A percentile compares a stretch with the other conserved stretches of the same genome.
phyloP scores from a whole-genome alignment of 805 yeast species.

The Hermanozyma aechmeae region DNA sequence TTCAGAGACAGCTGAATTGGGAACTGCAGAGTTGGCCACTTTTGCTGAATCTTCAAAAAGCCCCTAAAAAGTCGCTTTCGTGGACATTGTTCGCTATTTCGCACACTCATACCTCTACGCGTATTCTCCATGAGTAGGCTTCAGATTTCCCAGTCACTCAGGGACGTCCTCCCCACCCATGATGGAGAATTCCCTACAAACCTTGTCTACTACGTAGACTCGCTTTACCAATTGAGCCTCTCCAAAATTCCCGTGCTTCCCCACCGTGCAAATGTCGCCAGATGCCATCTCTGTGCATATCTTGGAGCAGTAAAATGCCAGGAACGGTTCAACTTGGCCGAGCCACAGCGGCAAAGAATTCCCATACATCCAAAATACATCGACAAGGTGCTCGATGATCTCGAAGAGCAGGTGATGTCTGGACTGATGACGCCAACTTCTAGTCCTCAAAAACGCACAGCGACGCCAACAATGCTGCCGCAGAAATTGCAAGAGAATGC shows the following conservation, averaged over 20 bases:
- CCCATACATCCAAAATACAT: constrained; percentile 48
- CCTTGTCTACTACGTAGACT: constrained; percentile 30
- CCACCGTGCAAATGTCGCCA: constrained; percentile 50
- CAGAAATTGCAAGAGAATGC: not conserved
- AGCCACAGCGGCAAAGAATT: constrained; percentile 40
- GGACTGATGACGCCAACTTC: constrained; percentile 14
- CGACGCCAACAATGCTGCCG: constrained; percentile 9
- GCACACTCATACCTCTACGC: too few relatives aligned
- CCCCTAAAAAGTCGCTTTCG: too few relatives aligned
- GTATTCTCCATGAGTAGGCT: constrained; percentile 7
- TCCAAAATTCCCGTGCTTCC: constrained; percentile 40
- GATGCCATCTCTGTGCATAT: constrained; percentile 60
- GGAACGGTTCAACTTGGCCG: constrained; percentile 34
- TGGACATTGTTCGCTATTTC: not conserved
- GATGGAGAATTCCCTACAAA: constrained; percentile 33
- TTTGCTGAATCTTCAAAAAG: too few relatives aligned
- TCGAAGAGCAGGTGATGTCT: constrained; percentile 30
- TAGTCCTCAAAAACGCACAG: constrained; percentile 8
- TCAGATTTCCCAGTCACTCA: constrained; percentile 24
- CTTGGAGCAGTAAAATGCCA: constrained; percentile 46
- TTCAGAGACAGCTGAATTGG: too few relatives aligned
- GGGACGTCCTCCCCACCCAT: constrained; percentile 42
- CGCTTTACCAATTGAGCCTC: constrained; percentile 44
- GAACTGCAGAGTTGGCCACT: too few relatives aligned
- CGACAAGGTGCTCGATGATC: constrained; percentile 33